Base-by-base conservation (phyloP, 2,329 filamentous ascomycete genomes). In the Exophiala sp. region DNA sequence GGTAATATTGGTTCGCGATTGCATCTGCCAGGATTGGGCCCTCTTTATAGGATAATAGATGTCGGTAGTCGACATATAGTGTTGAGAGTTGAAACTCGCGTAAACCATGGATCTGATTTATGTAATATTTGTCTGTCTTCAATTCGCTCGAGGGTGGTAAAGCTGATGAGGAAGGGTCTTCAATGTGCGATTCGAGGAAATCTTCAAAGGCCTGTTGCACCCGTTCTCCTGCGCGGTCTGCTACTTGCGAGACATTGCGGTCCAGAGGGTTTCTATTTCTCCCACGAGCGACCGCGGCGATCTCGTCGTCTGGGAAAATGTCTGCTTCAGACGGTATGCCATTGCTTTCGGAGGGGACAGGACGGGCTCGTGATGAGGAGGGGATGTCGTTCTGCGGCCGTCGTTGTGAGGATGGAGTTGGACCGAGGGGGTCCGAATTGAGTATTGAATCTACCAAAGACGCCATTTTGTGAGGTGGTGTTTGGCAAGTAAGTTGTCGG, bases 1-100 rank as follows among this genome's bases (percentile, higher is more conserved):
- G 89, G 72, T 96, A 97, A 77, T 96, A 97, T 67, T 95, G 88
- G 64, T 85, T 86, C 62, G 91, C 87, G 58, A 97, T 87, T 47
- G 90, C 92, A 58, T 89, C 86, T 39, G 92, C 90, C 48, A 99
- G 76, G 54, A 88, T 85, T 10, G 60, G 49, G 5, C 59, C 59
- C 41, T 65, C 63, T 49, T 88, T 89, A 62, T 91, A 87, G 65
- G 88, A 85, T 70, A 86, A 87, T 29, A 99, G 76, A 70, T 99
- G 94, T 62, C 85, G 89, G 72, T 75, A 86, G 65, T 86, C 83
- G 62, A 86, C 78, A 59, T 86, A 86, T 41, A 86, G 77, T 2
- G 83, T 86, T 2, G 83, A 86, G 10, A 86, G 75, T 49, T 78
- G 76, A 65, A 82, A 84, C 58, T 80, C 77, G 55, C 75, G 73